Base-by-base conservation (phyloP, 2,329 filamentous ascomycete species). In the Diaporthe citriasiana region DNA sequence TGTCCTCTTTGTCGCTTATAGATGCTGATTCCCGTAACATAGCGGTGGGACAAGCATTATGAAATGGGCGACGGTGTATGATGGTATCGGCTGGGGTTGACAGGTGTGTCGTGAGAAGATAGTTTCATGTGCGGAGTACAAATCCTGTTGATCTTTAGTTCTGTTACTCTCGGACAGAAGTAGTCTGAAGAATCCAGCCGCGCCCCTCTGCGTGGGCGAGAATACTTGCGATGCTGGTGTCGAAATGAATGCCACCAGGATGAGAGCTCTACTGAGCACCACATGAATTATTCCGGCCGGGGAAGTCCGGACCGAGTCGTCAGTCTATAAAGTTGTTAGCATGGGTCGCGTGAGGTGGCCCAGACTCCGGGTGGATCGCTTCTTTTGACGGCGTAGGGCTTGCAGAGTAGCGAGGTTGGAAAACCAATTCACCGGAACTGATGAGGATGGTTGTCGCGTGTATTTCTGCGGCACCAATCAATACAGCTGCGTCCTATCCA, bases 11-110 rank as follows among this genome's bases (percentile, higher is more conserved):
- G 35, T 57, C 3, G 66, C 30, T 45, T 38, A 30, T 19, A 15
- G 66, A 56, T 56, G 66, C 50, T 53, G 50, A 60, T 15, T 17
- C 38, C 9, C 22, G n/a, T 45, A n/a, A 12, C 35, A 27, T 4
- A 66, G 60, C 60, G 60, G 9, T 66, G 60, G 60, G 60, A 66
- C 30, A 66, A 66, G 45, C 60, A 66, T 35, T 66, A 66, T 50
- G 60, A 66, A 19, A 66, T 66, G 1, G 60, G 60, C 30, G 60
- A 66, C 30, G 60, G 60, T 12, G 60, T 66, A 13, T 66, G 22
- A 65, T 59, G 42, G 30, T 10, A n/a, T 25, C 19, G 40, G 33
- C 6, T 12, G 27, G 33, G 33, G 12, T 50, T n/a, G 42, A n/a
- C 25, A 33, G 27, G 17, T 22, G 40, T 45, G 40, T 25, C 47